Evolutionary conservation across 441 rosid genomes (phyloP).

Genomic region (Adansonia gregorii): DNA sequence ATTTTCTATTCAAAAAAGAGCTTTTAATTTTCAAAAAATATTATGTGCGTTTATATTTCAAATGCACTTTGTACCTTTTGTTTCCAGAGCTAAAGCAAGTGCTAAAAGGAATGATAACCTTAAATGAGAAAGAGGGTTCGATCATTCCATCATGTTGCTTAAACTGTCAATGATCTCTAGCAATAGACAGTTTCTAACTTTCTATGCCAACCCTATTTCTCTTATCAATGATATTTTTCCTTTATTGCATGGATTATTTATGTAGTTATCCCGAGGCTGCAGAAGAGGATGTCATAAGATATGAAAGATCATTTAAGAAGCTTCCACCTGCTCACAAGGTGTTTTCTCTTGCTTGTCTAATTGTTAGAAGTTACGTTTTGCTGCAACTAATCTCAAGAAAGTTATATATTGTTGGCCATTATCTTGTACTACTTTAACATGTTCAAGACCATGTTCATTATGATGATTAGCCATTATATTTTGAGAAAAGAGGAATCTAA

Average conservation of each 20-base stretch:
- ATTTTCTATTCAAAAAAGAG: background rate
- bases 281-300: constrained; percentile 80
- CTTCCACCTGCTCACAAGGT: constrained; percentile 45
- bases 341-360: constrained; percentile 12
- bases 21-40: background rate
- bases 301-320: constrained; percentile 78
- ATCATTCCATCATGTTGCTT: background rate
- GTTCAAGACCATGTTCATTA: background rate
- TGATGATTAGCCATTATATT: background rate
- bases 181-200: constrained; percentile 4
- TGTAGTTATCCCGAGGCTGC: constrained; percentile 88
- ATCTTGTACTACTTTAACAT: background rate
- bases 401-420: background rate
- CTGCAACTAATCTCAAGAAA: background rate
- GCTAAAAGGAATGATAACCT: background rate
- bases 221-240: background rate
- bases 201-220: background rate
- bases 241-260: constrained; percentile 9
- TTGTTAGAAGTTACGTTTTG: background rate
- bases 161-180: background rate
- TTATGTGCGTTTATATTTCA: constrained; percentile 3
- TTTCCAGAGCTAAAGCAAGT: background rate
- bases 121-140: background rate
- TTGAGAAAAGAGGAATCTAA: background rate
- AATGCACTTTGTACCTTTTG: background rate